Evolutionary conservation across 192 early-diverging fungal species (phyloP).

Genomic region (Coemansia sp.): DNA sequence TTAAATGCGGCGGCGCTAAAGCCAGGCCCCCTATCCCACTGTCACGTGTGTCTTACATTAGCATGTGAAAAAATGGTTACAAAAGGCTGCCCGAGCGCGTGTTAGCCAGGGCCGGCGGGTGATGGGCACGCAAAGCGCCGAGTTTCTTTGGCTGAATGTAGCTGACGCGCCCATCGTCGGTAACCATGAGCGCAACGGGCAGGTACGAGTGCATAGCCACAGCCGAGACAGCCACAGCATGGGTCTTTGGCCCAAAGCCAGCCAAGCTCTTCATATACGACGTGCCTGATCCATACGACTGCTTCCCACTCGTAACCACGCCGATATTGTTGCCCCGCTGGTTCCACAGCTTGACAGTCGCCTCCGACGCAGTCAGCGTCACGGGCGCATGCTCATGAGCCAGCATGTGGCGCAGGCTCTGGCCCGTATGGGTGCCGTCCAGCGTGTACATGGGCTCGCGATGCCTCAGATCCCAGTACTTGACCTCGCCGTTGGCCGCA

Average conservation of each 20-base stretch:
- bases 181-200: conserved; percentile 44
- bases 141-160: conserved; percentile 33
- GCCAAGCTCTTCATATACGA: conserved; percentile 43
- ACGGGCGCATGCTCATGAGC: conserved; percentile 48
- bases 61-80: background rate
- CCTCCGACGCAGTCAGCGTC: conserved; percentile 37
- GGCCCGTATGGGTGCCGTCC: conserved; percentile 24
- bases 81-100: conserved; percentile 7
- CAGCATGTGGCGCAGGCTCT: conserved; percentile 31
- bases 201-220: conserved; percentile 44
- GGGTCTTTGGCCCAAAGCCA: conserved; percentile 17
- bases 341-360: conserved; percentile 52
- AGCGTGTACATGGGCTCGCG: conserved; percentile 23
- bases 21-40: background rate
- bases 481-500: conserved; percentile 33
- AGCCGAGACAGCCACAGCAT: conserved; percentile 5
- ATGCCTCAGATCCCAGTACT: conserved; percentile 53
- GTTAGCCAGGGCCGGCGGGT: conserved; percentile 7
- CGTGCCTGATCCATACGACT: conserved; percentile 16
- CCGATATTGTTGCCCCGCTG: conserved; percentile 44
- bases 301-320: conserved; percentile 21
- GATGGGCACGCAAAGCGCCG: background rate
- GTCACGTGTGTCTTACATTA: background rate
- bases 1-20: background rate
- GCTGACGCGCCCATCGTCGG: conserved; percentile 45